phyloP scores from a whole-genome alignment of 1,284 basidiomycete species.

The Pterulicium gracile region DNA sequence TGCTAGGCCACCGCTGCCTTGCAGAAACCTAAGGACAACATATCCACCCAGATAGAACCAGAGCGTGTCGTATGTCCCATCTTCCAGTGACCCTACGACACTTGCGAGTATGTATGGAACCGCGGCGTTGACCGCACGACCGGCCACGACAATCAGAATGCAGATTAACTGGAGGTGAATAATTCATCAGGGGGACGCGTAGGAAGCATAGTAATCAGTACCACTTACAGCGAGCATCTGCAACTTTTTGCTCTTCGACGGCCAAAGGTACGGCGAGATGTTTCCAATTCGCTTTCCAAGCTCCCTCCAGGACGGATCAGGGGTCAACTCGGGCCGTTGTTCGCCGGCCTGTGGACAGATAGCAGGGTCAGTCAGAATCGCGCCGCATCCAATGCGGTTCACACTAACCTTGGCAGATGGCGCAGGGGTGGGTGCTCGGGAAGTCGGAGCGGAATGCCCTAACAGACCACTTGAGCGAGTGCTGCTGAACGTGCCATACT shows the following conservation, averaged over 20 bases:
- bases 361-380: constrained; percentile 1
- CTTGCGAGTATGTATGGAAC: constrained; percentile 67
- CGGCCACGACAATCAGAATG: constrained; percentile 55
- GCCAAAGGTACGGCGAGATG: constrained; percentile 78
- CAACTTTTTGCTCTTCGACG: constrained; percentile 49
- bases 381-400: constrained; percentile 1
- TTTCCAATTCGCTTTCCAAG: constrained; percentile 45
- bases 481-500: constrained; percentile 66
- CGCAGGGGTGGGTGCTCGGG: constrained; percentile 50
- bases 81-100: constrained; percentile 52
- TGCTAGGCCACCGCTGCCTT: constrained; percentile 60
- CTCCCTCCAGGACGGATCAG: constrained; percentile 60
- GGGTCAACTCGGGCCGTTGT: constrained; percentile 39
- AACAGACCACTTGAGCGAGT: constrained; percentile 28
- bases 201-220: constrained; percentile 7
- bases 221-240: constrained; percentile 60
- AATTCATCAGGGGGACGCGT: constrained; percentile 4
- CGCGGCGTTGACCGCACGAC: constrained; percentile 67
- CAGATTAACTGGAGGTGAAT: constrained; percentile 41
- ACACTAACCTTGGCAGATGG: constrained; percentile 28
- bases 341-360: constrained; percentile 20
- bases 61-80: constrained; percentile 32
- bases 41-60: constrained; percentile 59
- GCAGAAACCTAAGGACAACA: constrained; percentile 51
- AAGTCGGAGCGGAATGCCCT: constrained; percentile 43